These are phyloP conservation scores for Coemansia sp. DNA, from an alignment of 192 early-diverging fungal species.

Conservation along the genomic window DNA sequence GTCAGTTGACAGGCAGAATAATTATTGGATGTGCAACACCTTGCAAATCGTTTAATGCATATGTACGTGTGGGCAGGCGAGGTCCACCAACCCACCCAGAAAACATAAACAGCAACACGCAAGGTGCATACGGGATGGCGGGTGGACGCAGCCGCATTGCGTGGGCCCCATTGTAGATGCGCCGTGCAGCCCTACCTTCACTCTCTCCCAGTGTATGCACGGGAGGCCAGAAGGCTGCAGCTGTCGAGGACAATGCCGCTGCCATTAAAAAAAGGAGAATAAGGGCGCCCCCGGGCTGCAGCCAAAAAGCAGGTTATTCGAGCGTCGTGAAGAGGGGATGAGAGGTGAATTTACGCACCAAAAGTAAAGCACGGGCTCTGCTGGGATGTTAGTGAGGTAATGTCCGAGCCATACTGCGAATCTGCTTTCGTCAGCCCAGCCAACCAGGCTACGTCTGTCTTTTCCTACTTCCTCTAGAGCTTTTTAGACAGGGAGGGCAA, in stretches of 20 bases:
- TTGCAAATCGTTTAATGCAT: slow-evolving; percentile 8
- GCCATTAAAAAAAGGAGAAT: background rate
- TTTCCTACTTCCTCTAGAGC: no score
- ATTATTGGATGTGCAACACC: background rate
- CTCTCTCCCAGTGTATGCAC: background rate
- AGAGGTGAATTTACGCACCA: slow-evolving; percentile 3
- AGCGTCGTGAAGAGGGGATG: background rate
- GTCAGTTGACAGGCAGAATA: background rate
- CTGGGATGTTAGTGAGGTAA: background rate
- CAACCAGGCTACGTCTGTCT: no score
- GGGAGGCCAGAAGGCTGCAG: slow-evolving; percentile 5
- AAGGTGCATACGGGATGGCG: background rate
- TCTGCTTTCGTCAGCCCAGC: slow-evolving; percentile 5
- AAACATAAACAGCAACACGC: slow-evolving; percentile 5
- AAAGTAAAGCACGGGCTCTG: background rate
- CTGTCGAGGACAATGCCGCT: background rate
- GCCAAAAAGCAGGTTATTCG: slow-evolving; percentile 1
- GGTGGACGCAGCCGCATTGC: background rate
- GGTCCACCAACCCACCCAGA: background rate
- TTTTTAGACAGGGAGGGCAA: no score
- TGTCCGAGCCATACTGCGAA: slow-evolving; percentile 1
- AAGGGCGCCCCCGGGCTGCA: slow-evolving; percentile 1
- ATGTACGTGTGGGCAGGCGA: slow-evolving; percentile 4
- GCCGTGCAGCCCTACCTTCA: background rate
- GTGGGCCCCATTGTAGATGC: background rate